Conservation (phyloP, 495 filamentous ascomycete species). For the Neurospora tetraspora region DNA sequence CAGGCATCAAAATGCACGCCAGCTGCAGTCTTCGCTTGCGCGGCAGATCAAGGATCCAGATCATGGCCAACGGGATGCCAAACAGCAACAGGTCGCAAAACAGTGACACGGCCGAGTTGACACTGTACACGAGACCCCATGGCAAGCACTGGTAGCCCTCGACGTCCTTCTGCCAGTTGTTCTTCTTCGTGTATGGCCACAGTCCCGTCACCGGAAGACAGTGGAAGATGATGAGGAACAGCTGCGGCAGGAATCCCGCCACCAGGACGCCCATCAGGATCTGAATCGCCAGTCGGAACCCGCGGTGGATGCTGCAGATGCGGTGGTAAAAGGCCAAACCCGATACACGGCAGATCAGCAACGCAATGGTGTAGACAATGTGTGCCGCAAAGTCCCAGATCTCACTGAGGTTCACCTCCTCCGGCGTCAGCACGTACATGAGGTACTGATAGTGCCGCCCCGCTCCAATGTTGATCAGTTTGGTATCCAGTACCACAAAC, state of each 20-base stretch:
- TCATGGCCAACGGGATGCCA: slow-evolving; percentile 31
- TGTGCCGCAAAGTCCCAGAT: slow-evolving; percentile 37
- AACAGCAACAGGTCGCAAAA: slow-evolving; percentile 37
- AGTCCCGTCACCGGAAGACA: slow-evolving; percentile 34
- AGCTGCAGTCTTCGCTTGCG: slow-evolving; percentile 28
- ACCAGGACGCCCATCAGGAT: slow-evolving; percentile 25
- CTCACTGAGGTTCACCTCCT: slow-evolving; percentile 28
- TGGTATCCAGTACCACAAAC: slow-evolving; percentile 28
- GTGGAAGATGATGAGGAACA: slow-evolving; percentile 38
- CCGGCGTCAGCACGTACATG: slow-evolving; percentile 31
- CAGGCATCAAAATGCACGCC: slow-evolving; percentile 33
- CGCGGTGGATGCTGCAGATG: slow-evolving; percentile 23
- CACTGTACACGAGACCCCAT: slow-evolving; percentile 36
- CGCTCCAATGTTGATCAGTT: slow-evolving; percentile 35
- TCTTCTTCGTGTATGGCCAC: slow-evolving; percentile 25
- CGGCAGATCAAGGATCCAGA: slow-evolving; percentile 27
- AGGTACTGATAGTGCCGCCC: slow-evolving; percentile 40
- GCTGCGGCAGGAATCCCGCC: slow-evolving; percentile 30
- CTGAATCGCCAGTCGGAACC: slow-evolving; percentile 25
- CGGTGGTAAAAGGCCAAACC: slow-evolving; percentile 40
- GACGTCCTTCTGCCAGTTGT: slow-evolving; percentile 25
- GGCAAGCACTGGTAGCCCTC: slow-evolving; percentile 27
- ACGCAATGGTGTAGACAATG: slow-evolving; percentile 37
- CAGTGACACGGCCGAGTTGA: slow-evolving; percentile 33
- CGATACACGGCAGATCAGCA: slow-evolving; percentile 36